These are phyloP conservation scores for Thelonectria discophora DNA, from an alignment of 2,329 filamentous ascomycete genomes.

Conservation along the genomic window DNA sequence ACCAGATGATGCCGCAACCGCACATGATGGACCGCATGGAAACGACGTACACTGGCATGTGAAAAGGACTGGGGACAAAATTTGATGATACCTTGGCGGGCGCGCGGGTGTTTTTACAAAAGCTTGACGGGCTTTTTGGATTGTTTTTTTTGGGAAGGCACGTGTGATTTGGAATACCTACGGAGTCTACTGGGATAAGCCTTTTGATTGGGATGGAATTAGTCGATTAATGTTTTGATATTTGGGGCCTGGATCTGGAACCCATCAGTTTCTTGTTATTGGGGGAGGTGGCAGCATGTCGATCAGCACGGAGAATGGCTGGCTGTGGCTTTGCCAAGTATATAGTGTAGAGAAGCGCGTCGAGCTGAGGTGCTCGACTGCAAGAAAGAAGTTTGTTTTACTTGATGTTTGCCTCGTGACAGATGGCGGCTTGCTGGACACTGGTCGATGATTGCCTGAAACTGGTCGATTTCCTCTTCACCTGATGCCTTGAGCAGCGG, in stretches of 20 bases:
- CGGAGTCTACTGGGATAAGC: slow-evolving; percentile 9
- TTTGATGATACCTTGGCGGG: slow-evolving; percentile 34
- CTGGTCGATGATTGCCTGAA: too few relatives aligned
- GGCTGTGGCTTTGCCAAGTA: slow-evolving; percentile 15
- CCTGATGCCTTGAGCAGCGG: too few relatives aligned
- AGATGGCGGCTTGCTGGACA: too few relatives aligned
- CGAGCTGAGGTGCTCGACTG: not conserved
- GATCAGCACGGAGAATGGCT: slow-evolving; percentile 14
- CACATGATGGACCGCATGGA: slow-evolving; percentile 39
- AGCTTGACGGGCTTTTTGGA: slow-evolving; percentile 15
- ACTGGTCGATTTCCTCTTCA: too few relatives aligned
- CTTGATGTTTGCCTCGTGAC: too few relatives aligned
- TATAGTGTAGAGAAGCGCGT: slow-evolving; percentile 11
- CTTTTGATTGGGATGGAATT: slow-evolving; percentile 14
- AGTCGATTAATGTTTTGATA: slow-evolving; percentile 9
- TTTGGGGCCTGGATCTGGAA: not conserved
- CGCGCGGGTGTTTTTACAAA: slow-evolving; percentile 15
- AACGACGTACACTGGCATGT: slow-evolving; percentile 36
- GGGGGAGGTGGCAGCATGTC: not conserved
- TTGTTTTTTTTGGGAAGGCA: slow-evolving; percentile 27
- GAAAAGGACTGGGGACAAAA: slow-evolving; percentile 19
- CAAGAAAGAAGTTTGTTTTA: slow-evolving; percentile 9
- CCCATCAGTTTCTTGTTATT: slow-evolving; percentile 16
- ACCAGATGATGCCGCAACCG: slow-evolving; percentile 38
- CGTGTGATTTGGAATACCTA: slow-evolving; percentile 18